These are phyloP conservation scores for Thraustochytrium striatum DNA, from an alignment of 352 stramenopile species.

Conservation along the genomic window DNA sequence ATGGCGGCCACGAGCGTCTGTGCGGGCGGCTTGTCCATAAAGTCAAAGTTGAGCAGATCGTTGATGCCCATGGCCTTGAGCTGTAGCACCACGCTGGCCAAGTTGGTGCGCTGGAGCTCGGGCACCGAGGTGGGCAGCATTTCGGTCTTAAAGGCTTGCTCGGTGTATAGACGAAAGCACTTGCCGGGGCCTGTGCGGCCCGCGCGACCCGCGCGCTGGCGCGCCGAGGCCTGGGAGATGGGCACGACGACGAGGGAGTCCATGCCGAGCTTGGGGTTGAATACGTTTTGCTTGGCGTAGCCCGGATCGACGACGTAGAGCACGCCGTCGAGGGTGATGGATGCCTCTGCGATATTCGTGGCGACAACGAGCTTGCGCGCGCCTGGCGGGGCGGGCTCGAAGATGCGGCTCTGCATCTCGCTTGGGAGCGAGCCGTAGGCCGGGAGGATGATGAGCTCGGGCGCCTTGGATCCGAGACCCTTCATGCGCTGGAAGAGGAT, in stretches of 20 bases:
- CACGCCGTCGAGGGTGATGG: constrained; percentile 97
- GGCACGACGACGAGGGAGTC: constrained; percentile 97
- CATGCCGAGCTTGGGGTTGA: constrained; percentile 98
- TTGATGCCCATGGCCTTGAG: constrained; percentile 99
- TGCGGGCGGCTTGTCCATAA: constrained; percentile 96
- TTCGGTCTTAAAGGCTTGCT: constrained; percentile 91
- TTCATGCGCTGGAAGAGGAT: constrained; percentile 96
- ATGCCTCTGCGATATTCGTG: constrained; percentile 99
- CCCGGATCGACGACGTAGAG: constrained; percentile 87
- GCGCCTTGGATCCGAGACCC: constrained; percentile 86
- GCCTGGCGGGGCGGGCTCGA: constrained; percentile 86
- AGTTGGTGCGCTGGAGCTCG: constrained; percentile 97
- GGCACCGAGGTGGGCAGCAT: constrained; percentile 96
- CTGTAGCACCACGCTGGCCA: constrained; percentile 96
- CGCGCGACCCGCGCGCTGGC: constrained; percentile 91
- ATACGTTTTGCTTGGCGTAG: constrained; percentile 93
- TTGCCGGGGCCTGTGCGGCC: constrained; percentile 96
- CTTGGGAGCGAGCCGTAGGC: constrained; percentile 95
- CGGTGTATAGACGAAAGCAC: constrained; percentile 98
- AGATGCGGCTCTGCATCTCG: constrained; percentile 98
- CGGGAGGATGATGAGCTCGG: constrained; percentile 95
- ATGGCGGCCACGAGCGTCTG: constrained; percentile 94
- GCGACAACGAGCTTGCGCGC: constrained; percentile 96
- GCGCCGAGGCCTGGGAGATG: constrained; percentile 95
- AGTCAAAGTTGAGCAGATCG: constrained; percentile 97